Evolutionary conservation across 1,139 yeast genomes (phyloP), one percentile per base, ranked within the genome.

Genomic region (Candida sanyaensis): DNA sequence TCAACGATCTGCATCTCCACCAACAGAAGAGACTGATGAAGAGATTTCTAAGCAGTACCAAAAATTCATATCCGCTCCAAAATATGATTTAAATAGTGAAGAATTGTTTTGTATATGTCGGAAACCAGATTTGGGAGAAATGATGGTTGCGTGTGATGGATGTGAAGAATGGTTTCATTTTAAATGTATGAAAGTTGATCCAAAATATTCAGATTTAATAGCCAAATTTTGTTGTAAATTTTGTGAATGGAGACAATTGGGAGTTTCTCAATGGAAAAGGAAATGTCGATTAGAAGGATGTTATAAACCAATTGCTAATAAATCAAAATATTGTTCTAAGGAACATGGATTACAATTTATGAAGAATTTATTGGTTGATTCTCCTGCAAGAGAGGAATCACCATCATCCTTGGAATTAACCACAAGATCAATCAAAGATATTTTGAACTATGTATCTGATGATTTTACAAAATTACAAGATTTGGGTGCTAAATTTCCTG

Each of bases 111-210:
- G 98, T 63, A 69, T 85, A 0, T 92, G 98, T 63, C 76, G 95
- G 39, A 79, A 78, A 51, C 88, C 92, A 0, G 97, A 92, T 59
- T 75, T 77, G 51, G 80, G 80, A 1, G 88, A 88, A 63, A 63
- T 86, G 52, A 91, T 91, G 97, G 87, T 92, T 23, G 91, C 88
- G 0, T 92, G 98, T 63, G 97, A 91, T 63, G 92, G 90, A 6
- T 92, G 98, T 66, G 97, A 91, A 60, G 96, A 89, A 54, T 92
- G 98, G 98, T 92, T 78, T 61, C 97, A 92, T 66, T 89, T 92
- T 63, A 73, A 71, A 43, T 92, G 97, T 60, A 81, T 91, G 76
- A 77, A 77, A 50, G 63, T 91, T 42, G 73, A 83, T 43, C 67
- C 65, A n/a, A 66, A 71, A 38, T 80, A 78, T 59, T 78, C 81